Evolutionary conservation across 2,329 filamentous ascomycete genomes (phyloP), one percentile per base, ranked within the genome.

Genomic region (Cercospora zeina): DNA sequence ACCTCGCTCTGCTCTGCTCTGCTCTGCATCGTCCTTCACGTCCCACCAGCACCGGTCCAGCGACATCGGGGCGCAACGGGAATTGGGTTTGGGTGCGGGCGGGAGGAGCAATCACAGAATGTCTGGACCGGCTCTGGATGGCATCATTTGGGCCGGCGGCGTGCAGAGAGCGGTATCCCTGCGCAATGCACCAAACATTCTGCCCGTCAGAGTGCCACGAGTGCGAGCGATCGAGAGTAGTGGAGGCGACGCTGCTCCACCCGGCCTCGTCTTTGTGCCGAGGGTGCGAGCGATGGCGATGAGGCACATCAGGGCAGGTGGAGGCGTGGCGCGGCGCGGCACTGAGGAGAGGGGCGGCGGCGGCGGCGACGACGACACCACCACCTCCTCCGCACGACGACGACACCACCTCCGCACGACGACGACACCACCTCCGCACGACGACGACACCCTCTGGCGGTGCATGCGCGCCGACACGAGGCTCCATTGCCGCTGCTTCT

Each of bases 131-230:
- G 27, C 10, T 19, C 30, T 34, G 49, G 27, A 53, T 16, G 24
- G 49, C 27, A 34, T 34, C 30, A 31, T 53, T 34, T 53, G 31
- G 49, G 49, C 27, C 49, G 49, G n/a, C 49, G 49, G 49, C 49
- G 49, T 53, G 49, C 49, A 53, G 49, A 31, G 49, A 53, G 27
- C 9, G 49, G 16, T 13, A 53, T 34, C 49, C 49, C 49, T 53
- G 49, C 31, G 30, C 49, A 6, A 53, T 53, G 49, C 49, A 34
- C 49, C 49, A 53, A 34, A 53, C 49, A 31, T 53, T 53, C 49
- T 49, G 42, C 42, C 42, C 42, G 31, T 24, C 49, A 53, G 30
- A 16, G 27, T 53, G 49, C n/a, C n/a, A 13, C 14, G 49, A 16
- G 49, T 33, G 49, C 27, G 49, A 53, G n/a, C 16, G 42, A 10